Conservation (phyloP, 2,329 filamentous ascomycete species). For the Stachybotrys echinatus region DNA sequence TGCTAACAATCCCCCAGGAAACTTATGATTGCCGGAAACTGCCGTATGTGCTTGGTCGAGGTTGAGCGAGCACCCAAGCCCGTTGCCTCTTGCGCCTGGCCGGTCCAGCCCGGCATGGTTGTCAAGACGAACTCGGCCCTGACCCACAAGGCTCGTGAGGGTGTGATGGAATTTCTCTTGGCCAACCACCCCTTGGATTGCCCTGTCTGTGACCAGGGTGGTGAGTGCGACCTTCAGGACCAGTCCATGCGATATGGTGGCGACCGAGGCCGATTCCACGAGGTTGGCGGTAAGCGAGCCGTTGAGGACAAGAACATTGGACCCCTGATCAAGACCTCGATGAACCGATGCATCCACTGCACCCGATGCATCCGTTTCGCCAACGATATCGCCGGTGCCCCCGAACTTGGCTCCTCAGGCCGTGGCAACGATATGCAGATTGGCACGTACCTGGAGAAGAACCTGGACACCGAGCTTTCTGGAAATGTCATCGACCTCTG, state of each 20-base stretch:
- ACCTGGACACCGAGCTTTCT: slow-evolving; percentile 89
- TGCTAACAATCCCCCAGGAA: slow-evolving; percentile 60
- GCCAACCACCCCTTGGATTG: slow-evolving; percentile 96
- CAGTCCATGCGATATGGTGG: slow-evolving; percentile 98
- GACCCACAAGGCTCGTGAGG: slow-evolving; percentile 95
- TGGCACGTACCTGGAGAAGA: slow-evolving; percentile 93
- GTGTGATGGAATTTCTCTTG: slow-evolving; percentile 97
- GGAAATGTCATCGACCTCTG: slow-evolving; percentile 98
- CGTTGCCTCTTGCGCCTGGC: slow-evolving; percentile 97
- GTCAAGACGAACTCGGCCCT: slow-evolving; percentile 97
- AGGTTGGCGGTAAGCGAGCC: slow-evolving; percentile 90
- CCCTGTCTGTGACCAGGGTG: slow-evolving; percentile 97
- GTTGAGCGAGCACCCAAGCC: slow-evolving; percentile 95
- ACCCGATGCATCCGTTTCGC: slow-evolving; percentile 96
- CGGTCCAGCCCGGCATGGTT: slow-evolving; percentile 96
- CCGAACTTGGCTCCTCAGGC: slow-evolving; percentile 89
- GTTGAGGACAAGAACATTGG: slow-evolving; percentile 99
- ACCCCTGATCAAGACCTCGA: slow-evolving; percentile 96
- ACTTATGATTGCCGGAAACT: slow-evolving; percentile 98
- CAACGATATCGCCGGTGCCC: slow-evolving; percentile 93
- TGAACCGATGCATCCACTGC: slow-evolving; percentile 99
- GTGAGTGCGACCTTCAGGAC: slow-evolving; percentile 97
- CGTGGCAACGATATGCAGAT: slow-evolving; percentile 98
- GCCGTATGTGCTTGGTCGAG: slow-evolving; percentile 98
- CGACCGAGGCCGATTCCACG: slow-evolving; percentile 95